phyloP scores from a whole-genome alignment of 1,139 yeast species.

The Candida neerlandica region DNA sequence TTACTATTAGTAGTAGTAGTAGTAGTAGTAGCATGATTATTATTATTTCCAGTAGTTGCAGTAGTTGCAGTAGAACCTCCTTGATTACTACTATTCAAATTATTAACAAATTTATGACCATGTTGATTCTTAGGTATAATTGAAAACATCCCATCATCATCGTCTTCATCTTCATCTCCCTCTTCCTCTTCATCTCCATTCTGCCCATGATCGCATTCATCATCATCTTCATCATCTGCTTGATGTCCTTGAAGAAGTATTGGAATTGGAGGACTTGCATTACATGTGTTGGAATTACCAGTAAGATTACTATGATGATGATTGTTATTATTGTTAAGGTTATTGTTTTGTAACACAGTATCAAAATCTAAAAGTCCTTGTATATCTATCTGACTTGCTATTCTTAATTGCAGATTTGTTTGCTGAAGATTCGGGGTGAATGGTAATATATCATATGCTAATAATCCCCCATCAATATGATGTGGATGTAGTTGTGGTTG shows the following conservation, averaged over 20 bases:
- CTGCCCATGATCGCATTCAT: too few species aligned
- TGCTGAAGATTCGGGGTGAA: conserved; percentile 6
- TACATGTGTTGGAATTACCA: not conserved
- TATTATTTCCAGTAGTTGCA: conserved; percentile 13
- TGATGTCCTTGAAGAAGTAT: conserved; percentile 9
- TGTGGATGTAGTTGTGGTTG: conserved; percentile 1
- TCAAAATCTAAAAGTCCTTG: conserved; percentile 16
- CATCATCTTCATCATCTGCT: conserved; percentile 16
- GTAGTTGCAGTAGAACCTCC: too few species aligned
- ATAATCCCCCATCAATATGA: not conserved
- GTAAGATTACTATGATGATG: not conserved
- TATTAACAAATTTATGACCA: conserved; percentile 17
- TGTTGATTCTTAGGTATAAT: conserved; percentile 21
- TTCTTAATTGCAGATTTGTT: conserved; percentile 11
- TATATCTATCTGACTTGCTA: conserved; percentile 14
- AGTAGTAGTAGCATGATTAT: conserved; percentile 10
- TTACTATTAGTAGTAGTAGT: conserved; percentile 25
- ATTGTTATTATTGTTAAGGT: not conserved
- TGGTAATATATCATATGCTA: not conserved
- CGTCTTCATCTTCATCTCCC: conserved; percentile 15
- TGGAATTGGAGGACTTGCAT: not conserved
- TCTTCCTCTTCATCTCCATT: too few species aligned
- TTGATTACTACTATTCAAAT: too few species aligned
- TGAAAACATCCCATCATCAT: conserved; percentile 15
- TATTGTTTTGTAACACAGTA: not conserved